Percentiles rank a stretch among this genome's conserved stretches.
Conservation (phyloP, 352 stramenopile genomes). For the Pythium myriotylum region DNA sequence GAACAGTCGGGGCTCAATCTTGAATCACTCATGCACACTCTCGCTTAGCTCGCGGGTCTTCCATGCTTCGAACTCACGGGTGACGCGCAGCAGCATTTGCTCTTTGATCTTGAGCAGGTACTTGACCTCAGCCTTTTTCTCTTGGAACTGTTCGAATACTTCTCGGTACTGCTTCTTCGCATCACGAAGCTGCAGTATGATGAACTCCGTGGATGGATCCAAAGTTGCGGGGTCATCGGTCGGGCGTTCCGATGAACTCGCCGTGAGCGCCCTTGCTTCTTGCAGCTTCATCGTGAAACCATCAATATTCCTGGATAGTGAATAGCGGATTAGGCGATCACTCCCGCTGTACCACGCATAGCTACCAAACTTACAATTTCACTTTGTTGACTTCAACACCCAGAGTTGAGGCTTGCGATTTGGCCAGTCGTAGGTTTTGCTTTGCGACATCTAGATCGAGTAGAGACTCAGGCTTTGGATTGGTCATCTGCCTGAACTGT, state of each 20-base stretch:
- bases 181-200: conserved; percentile 56
- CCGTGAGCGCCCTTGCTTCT: conserved; percentile 13
- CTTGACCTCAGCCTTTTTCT: conserved; percentile 54
- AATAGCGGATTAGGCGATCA: not conserved
- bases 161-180: conserved; percentile 61
- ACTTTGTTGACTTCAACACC: conserved; percentile 56
- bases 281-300: conserved; percentile 43
- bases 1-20: too few species aligned
- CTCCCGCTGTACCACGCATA: too few species aligned
- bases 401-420: conserved; percentile 31
- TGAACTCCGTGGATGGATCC: conserved; percentile 15
- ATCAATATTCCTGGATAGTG: conserved; percentile 49
- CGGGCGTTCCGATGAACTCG: not conserved
- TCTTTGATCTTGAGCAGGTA: conserved; percentile 64
- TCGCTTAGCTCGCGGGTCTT: conserved; percentile 11
- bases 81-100: conserved; percentile 65
- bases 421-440: conserved; percentile 55
- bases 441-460: conserved; percentile 63
- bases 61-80: conserved; percentile 56
- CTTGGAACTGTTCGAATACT: conserved; percentile 46
- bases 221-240: not conserved
- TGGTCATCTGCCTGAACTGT: conserved; percentile 41
- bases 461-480: conserved; percentile 45
- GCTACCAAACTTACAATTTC: conserved; percentile 50
- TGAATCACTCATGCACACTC: not conserved